Percentiles rank a stretch among this genome's conserved stretches.
Evolutionary conservation across 768 basidiomycete species (phyloP).

Genomic region (Boletales sp.): DNA sequence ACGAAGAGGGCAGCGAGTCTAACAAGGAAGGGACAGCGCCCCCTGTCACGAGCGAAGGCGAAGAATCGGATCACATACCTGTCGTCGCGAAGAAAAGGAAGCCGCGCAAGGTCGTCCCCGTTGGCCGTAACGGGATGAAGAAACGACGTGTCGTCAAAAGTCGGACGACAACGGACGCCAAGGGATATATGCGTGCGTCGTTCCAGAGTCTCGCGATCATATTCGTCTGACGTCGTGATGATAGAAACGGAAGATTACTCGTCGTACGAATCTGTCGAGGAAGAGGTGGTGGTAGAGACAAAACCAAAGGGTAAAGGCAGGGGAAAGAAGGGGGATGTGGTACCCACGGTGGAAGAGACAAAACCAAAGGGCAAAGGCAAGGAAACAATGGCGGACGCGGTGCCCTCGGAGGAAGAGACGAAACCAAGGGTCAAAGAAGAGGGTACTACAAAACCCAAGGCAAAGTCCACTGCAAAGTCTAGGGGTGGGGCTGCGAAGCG

Average conservation of each 20-base stretch:
- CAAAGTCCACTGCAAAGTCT: slow-evolving; percentile 13
- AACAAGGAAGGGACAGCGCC: slow-evolving; percentile 31
- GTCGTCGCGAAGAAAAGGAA: slow-evolving; percentile 37
- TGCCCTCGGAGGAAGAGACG: slow-evolving; percentile 15
- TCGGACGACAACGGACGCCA: slow-evolving; percentile 50
- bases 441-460: slow-evolving; percentile 12
- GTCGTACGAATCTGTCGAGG: slow-evolving; percentile 75
- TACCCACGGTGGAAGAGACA: slow-evolving; percentile 16
- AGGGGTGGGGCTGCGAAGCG: slow-evolving; percentile 22
- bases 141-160: slow-evolving; percentile 66
- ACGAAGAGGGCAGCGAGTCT: slow-evolving; percentile 27
- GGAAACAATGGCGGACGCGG: slow-evolving; percentile 12
- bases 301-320: slow-evolving; percentile 20
- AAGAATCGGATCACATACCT: slow-evolving; percentile 28
- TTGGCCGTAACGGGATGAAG: slow-evolving; percentile 76
- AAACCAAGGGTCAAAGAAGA: slow-evolving; percentile 12
- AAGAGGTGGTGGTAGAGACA: slow-evolving; percentile 35
- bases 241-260: slow-evolving; percentile 77
- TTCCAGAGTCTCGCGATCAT: not conserved
- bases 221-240: not conserved
- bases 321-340: slow-evolving; percentile 14
- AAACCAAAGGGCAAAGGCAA: slow-evolving; percentile 15
- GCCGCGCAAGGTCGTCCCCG: slow-evolving; percentile 59
- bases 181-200: slow-evolving; percentile 70
- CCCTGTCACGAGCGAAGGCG: slow-evolving; percentile 25